phyloP scores from a whole-genome alignment of 768 basidiomycete genomes.

The Mrakia blollopis region DNA sequence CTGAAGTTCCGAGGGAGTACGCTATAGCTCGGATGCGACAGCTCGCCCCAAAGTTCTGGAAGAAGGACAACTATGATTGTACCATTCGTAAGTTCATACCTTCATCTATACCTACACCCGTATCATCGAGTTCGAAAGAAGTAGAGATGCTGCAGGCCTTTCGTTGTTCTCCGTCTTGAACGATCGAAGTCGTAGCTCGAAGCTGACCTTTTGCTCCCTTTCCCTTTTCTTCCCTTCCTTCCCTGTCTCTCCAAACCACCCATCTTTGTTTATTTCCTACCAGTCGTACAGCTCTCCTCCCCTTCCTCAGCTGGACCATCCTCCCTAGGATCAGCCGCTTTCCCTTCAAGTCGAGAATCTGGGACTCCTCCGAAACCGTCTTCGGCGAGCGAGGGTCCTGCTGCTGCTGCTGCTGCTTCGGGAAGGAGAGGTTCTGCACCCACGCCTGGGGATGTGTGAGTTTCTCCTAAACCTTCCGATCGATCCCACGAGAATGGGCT shows the following conservation, averaged over 20 bases:
- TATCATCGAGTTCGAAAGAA: not conserved
- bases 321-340: not conserved
- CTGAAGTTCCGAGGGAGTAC: not conserved
- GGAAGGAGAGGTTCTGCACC: not conserved
- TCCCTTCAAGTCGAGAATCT: not conserved
- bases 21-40: not conserved
- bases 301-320: not conserved
- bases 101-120: not conserved
- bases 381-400: not conserved
- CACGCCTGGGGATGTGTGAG: not conserved
- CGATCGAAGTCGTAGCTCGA: no score
- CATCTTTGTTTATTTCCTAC: not conserved
- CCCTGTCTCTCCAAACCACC: not conserved
- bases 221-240: not conserved
- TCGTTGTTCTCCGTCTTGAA: not conserved
- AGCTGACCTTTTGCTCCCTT: not conserved
- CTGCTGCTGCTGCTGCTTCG: not conserved
- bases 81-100: constrained; percentile 7
- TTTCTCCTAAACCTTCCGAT: not conserved
- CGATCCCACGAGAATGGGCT: not conserved
- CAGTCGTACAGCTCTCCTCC: not conserved
- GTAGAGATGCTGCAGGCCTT: not conserved
- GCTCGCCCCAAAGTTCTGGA: constrained; percentile 14
- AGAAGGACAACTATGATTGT: not conserved
- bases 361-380: not conserved